A percentile compares a stretch with the other conserved stretches of the same genome.
These are phyloP conservation scores for Coriolopsis trogii DNA, from an alignment of 1,284 basidiomycete genomes.

Conservation along the genomic window DNA sequence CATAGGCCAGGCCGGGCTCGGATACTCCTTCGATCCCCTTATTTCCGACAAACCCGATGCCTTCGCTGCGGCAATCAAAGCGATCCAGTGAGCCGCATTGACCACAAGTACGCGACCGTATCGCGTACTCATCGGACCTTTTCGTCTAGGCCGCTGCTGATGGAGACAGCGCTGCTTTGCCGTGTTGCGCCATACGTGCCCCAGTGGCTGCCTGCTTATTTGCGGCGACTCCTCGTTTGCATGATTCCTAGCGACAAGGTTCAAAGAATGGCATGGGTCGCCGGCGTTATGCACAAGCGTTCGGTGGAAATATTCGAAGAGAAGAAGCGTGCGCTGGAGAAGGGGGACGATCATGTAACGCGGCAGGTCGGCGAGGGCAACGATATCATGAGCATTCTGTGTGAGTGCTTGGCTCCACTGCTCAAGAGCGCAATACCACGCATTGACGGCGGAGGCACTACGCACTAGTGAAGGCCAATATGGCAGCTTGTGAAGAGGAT, in stretches of 20 bases:
- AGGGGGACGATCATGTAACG: conserved; percentile 9
- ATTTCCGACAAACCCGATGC: conserved; percentile 24
- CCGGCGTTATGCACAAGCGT: conserved; percentile 41
- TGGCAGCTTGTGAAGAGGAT: conserved; percentile 21
- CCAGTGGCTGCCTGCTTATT: conserved; percentile 7
- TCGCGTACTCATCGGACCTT: background rate
- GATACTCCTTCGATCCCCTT: conserved; percentile 39
- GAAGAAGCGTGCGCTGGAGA: conserved; percentile 35
- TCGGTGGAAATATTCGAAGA: conserved; percentile 41
- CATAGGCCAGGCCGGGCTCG: conserved; percentile 39
- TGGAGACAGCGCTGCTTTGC: too few relatives aligned
- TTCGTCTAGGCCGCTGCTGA: background rate
- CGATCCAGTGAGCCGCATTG: conserved; percentile 26
- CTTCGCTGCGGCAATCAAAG: conserved; percentile 34
- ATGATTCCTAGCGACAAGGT: background rate
- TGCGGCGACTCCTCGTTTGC: conserved; percentile 6
- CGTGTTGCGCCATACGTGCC: background rate
- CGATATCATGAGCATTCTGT: conserved; percentile 6
- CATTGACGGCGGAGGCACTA: background rate
- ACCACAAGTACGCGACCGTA: too few relatives aligned
- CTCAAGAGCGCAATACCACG: background rate
- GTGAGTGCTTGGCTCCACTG: background rate
- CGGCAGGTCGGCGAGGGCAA: conserved; percentile 5
- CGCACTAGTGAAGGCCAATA: conserved; percentile 24
- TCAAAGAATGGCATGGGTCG: conserved; percentile 20